phyloP scores from a whole-genome alignment of 2,329 filamentous ascomycete species.

The Phialemonium atrogriseum region DNA sequence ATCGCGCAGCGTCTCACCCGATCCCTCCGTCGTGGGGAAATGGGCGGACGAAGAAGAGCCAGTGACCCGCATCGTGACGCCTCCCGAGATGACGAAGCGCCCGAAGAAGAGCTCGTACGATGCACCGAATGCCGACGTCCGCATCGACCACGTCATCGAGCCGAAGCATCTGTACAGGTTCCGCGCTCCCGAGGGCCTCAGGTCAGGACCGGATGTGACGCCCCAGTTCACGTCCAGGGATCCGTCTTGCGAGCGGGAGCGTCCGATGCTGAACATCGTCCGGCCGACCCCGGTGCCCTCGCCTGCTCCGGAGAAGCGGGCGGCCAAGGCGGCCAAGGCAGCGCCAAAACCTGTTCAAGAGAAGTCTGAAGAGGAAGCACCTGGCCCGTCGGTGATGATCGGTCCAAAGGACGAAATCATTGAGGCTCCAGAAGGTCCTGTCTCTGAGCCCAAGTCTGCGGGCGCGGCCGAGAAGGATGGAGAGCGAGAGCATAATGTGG shows the following conservation, averaged over 20 bases:
- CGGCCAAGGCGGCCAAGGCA: slow-evolving; percentile 9
- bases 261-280: slow-evolving; percentile 53
- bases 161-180: slow-evolving; percentile 39
- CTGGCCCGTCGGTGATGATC: slow-evolving; percentile 23
- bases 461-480: slow-evolving; percentile 3
- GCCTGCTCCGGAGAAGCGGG: slow-evolving; percentile 36
- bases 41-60: slow-evolving; percentile 34
- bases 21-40: slow-evolving; percentile 46
- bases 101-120: slow-evolving; percentile 43
- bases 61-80: slow-evolving; percentile 42
- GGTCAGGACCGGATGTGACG: slow-evolving; percentile 13
- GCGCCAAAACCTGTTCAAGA: slow-evolving; percentile 6
- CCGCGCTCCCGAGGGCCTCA: slow-evolving; percentile 13
- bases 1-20: slow-evolving; percentile 41
- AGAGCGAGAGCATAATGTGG: slow-evolving; percentile 4
- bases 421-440: slow-evolving; percentile 14
- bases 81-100: slow-evolving; percentile 40
- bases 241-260: slow-evolving; percentile 43
- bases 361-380: slow-evolving; percentile 8
- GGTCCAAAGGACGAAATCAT: slow-evolving; percentile 32
- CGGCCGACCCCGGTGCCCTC: slow-evolving; percentile 49
- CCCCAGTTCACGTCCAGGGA: slow-evolving; percentile 38
- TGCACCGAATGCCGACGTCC: slow-evolving; percentile 55
- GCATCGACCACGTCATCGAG: slow-evolving; percentile 49
- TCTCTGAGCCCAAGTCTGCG: slow-evolving; percentile 5